Base-by-base conservation (phyloP, 1,284 basidiomycete species). In the Cutaneotrichosporon cutaneum region DNA sequence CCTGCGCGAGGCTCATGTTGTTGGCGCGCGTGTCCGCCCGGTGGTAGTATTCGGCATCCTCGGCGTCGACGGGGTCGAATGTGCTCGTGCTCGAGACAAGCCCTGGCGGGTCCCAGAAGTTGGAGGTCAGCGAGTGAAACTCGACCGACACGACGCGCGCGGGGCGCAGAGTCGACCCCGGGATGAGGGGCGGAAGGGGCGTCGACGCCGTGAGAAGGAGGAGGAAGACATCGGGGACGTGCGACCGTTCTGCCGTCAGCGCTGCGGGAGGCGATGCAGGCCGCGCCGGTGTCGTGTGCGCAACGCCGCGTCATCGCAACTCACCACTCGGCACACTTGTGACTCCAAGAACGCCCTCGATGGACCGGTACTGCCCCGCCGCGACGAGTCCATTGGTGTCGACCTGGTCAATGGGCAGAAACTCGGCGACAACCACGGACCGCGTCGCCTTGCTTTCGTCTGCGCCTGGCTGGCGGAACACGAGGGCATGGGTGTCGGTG, bases 321-420 rank as follows among this genome's bases (percentile, higher is more conserved):
- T 59, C 53, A 82, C 81, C 81, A 47, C 72, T 77, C 11, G 74
- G 80, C 16, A 82, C 77, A 58, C 77, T 81, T 18, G 81, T 77
- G 14, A 83, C 72, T 13, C 92, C 92, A 58, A 94, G 78, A 66
- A 91, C 92, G 36, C 92, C 92, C 72, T 89, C 89, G 9, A 92
- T 86, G 27, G 83, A 81, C 67, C 86, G 83, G 47, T 81, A 86
- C 42, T 86, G 88, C 54, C 90, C 76, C 61, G 83, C 85, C 60
- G 87, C 80, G 14, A 88, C 81, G 62, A 80, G 70, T 1, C 82
- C 84, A 13, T 80, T 72, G 36, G 90, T 81, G 70, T 92, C 87
- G 30, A 94, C 84, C 69, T 90, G 84, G 55, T 86, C 82, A 65
- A 87, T 85, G 0, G 84, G 85, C 6, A 94, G 76, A 71, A 94